Conservation (phyloP, 495 filamentous ascomycete genomes). For the Delitschia confertaspora region DNA sequence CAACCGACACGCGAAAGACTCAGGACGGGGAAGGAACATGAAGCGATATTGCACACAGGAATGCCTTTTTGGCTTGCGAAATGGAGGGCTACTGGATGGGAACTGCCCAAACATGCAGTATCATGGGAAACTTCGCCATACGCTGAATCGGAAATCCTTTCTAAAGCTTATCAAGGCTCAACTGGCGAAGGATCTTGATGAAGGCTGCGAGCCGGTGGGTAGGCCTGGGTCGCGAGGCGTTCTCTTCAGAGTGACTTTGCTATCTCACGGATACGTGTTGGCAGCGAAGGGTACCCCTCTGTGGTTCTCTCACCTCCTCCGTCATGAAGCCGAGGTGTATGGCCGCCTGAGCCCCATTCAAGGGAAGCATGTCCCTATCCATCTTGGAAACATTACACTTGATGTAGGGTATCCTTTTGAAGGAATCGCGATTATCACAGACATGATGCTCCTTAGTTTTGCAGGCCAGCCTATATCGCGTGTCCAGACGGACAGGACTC, state of each 20-base stretch:
- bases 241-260: slow-evolving; percentile 33
- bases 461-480: slow-evolving; percentile 27
- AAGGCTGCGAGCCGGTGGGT: slow-evolving; percentile 38
- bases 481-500: slow-evolving; percentile 8
- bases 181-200: slow-evolving; percentile 23
- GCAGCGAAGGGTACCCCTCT: slow-evolving; percentile 38
- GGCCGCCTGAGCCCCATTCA: slow-evolving; percentile 32
- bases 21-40: no score
- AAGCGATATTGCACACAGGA: slow-evolving; percentile 44
- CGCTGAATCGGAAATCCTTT: slow-evolving; percentile 16
- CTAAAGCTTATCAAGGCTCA: slow-evolving; percentile 22
- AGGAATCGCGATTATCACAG: slow-evolving; percentile 30
- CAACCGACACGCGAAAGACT: slow-evolving; percentile 10
- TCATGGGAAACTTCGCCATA: slow-evolving; percentile 18
- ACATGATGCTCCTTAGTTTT: slow-evolving; percentile 35
- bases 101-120: slow-evolving; percentile 36
- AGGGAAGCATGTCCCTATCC: slow-evolving; percentile 33
- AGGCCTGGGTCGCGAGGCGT: slow-evolving; percentile 31
- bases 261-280: slow-evolving; percentile 42
- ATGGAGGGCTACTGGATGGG: slow-evolving; percentile 32
- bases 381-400: slow-evolving; percentile 34
- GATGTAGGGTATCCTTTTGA: slow-evolving; percentile 33
- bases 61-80: slow-evolving; percentile 41
- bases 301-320: slow-evolving; percentile 26
- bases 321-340: slow-evolving; percentile 35